phyloP scores from a whole-genome alignment of 768 basidiomycete genomes.

The Bullera alba region DNA sequence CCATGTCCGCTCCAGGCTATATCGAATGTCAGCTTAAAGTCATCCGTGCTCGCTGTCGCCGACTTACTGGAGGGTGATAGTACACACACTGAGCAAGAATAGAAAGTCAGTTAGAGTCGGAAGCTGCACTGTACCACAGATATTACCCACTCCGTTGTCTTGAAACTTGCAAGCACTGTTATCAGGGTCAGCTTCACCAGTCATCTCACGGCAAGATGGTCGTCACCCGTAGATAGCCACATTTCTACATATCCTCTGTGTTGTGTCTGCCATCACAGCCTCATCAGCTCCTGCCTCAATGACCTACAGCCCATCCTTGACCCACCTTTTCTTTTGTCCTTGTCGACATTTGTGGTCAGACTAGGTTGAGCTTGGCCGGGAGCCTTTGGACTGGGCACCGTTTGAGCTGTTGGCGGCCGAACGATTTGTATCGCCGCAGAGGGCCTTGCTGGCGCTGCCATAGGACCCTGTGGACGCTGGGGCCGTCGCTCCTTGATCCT shows the following conservation, averaged over 20 bases:
- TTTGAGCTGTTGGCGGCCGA: constrained; percentile 11
- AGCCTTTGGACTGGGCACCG: neutral
- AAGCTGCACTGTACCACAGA: no score
- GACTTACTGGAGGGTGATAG: constrained; percentile 34
- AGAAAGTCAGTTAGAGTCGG: neutral
- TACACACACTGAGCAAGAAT: constrained; percentile 30
- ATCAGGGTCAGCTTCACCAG: neutral
- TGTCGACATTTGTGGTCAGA: neutral
- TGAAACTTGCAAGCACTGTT: constrained; percentile 41
- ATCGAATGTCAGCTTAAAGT: neutral
- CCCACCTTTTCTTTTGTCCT: constrained; percentile 14
- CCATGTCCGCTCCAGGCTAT: neutral
- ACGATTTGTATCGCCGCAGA: constrained; percentile 40
- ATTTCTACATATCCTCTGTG: constrained; percentile 77
- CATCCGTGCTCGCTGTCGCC: neutral
- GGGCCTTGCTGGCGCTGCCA: constrained; percentile 16
- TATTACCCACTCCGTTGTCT: constrained; percentile 36
- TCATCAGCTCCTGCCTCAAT: neutral
- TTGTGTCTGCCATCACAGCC: constrained; percentile 11
- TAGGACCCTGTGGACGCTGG: no score
- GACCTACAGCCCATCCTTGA: neutral
- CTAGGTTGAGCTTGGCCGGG: neutral
- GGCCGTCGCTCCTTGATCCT: no score
- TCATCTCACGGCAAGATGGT: constrained; percentile 2
- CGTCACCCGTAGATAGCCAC: constrained; percentile 79